Conservation (phyloP, 2,329 filamentous ascomycete genomes). For the Colletotrichum gloeosporioides region DNA sequence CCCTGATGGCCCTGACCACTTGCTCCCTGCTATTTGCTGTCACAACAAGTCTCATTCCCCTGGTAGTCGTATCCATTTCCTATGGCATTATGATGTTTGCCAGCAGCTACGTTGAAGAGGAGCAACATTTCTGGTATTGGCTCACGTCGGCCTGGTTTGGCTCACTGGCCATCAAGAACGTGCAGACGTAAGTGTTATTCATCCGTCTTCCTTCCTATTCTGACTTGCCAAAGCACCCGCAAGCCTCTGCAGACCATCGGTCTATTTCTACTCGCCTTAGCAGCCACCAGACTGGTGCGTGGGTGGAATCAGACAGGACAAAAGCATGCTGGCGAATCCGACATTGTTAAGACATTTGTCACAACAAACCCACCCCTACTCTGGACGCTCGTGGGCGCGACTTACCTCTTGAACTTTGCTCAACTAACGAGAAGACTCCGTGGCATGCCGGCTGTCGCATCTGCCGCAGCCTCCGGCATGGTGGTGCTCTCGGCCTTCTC, state of each 20-base stretch:
- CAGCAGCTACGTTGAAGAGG: conserved; percentile 96
- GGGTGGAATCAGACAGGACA: conserved; percentile 98
- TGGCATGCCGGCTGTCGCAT: conserved; percentile 44
- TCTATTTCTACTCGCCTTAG: conserved; percentile 51
- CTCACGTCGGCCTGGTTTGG: conserved; percentile 72
- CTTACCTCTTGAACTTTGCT: conserved; percentile 68
- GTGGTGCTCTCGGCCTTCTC: conserved; percentile 65
- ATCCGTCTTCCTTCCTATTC: neutral
- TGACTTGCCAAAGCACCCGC: neutral
- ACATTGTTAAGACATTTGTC: conserved; percentile 79
- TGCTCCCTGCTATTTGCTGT: conserved; percentile 17
- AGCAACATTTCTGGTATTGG: conserved; percentile 99
- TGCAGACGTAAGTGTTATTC: conserved; percentile 38
- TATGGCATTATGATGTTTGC: conserved; percentile 96
- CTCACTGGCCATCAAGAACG: conserved; percentile 54
- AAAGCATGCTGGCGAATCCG: conserved; percentile 89
- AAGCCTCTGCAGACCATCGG: neutral
- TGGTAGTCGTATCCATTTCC: conserved; percentile 58
- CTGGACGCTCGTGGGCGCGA: conserved; percentile 74
- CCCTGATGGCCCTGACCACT: conserved; percentile 30
- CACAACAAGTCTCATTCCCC: conserved; percentile 38
- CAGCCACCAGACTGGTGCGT: conserved; percentile 69
- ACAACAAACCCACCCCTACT: conserved; percentile 68
- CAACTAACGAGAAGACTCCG: conserved; percentile 48
- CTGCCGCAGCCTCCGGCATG: conserved; percentile 44